These are phyloP conservation scores for Castanea sativa DNA, from an alignment of 306 rosid genomes.

Conservation along the genomic window DNA sequence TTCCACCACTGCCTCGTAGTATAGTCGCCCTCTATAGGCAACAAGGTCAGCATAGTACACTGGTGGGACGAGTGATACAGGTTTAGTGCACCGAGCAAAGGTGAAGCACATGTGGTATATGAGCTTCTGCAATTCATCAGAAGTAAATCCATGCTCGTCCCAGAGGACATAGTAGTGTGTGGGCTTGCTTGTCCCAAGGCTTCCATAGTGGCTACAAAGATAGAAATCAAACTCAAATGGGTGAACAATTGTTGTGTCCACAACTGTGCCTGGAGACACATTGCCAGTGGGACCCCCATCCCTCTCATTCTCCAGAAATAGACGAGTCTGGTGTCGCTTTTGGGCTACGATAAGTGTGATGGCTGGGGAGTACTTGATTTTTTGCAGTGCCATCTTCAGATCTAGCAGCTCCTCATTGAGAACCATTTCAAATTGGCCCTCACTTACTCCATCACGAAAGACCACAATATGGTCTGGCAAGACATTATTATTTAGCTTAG, in stretches of 20 bases:
- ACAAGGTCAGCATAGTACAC: constrained; percentile 86
- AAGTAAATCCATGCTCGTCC: constrained; percentile 73
- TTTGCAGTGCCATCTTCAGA: constrained; percentile 39
- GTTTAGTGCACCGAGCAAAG: constrained; percentile 82
- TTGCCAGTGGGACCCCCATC: constrained; percentile 48
- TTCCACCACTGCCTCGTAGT: constrained; percentile 47
- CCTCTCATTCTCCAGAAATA: constrained; percentile 41
- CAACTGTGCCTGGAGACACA: constrained; percentile 68
- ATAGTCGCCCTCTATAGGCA: constrained; percentile 76
- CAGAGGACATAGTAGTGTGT: constrained; percentile 77
- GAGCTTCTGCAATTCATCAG: constrained; percentile 68
- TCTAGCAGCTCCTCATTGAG: constrained; percentile 70
- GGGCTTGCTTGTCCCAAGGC: constrained; percentile 79
- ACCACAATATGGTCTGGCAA: constrained; percentile 55
- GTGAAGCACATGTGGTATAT: constrained; percentile 72
- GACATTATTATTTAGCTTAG: constrained; percentile 36
- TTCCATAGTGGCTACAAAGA: constrained; percentile 72
- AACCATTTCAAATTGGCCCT: constrained; percentile 81
- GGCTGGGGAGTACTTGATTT: constrained; percentile 42
- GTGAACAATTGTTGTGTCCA: constrained; percentile 61
- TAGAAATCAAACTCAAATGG: constrained; percentile 78
- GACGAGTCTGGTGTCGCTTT: constrained; percentile 71
- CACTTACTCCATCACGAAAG: constrained; percentile 83
- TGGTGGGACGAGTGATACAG: constrained; percentile 75
- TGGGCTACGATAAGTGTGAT: constrained; percentile 75